A percentile compares a stretch with the other conserved stretches of the same genome.
Evolutionary conservation across 345 rosid species (phyloP).

Genomic region (Syzygium jambos): DNA sequence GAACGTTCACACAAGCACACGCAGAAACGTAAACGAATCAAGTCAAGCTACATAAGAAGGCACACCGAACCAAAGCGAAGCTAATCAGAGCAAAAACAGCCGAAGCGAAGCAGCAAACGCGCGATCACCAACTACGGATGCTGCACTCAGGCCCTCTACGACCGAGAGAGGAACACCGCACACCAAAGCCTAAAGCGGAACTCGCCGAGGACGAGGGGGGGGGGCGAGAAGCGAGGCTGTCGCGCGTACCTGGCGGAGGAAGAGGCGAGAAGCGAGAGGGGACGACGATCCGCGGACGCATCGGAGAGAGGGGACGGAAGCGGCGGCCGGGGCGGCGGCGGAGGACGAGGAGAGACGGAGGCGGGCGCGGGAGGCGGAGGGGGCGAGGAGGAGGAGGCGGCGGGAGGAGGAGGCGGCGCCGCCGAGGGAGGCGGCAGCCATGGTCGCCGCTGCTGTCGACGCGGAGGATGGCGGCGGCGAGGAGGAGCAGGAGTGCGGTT

Average conservation of each 20-base stretch:
- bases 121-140: not conserved
- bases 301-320: constrained; percentile 31
- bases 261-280: constrained; percentile 34
- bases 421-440: constrained; percentile 24
- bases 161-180: not conserved
- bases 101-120: not conserved
- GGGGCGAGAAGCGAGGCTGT: not conserved
- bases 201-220: not conserved
- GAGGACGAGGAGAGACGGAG: constrained; percentile 15
- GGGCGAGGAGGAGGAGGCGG: constrained; percentile 46
- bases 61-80: not conserved
- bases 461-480: constrained; percentile 2
- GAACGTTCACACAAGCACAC: not conserved
- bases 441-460: constrained; percentile 2
- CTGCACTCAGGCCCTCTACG: not conserved
- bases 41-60: not conserved
- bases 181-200: not conserved
- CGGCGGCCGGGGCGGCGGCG: constrained; percentile 8
- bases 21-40: not conserved
- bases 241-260: constrained; percentile 29
- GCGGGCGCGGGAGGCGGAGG: constrained; percentile 31
- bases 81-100: not conserved
- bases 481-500: not conserved
- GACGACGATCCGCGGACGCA: constrained; percentile 37
- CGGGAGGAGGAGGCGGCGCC: constrained; percentile 49